A percentile compares a stretch with the other conserved stretches of the same genome.
These are phyloP conservation scores for Silene noctiflora DNA, from an alignment of 179 eudicot genomes.

Conservation along the genomic window DNA sequence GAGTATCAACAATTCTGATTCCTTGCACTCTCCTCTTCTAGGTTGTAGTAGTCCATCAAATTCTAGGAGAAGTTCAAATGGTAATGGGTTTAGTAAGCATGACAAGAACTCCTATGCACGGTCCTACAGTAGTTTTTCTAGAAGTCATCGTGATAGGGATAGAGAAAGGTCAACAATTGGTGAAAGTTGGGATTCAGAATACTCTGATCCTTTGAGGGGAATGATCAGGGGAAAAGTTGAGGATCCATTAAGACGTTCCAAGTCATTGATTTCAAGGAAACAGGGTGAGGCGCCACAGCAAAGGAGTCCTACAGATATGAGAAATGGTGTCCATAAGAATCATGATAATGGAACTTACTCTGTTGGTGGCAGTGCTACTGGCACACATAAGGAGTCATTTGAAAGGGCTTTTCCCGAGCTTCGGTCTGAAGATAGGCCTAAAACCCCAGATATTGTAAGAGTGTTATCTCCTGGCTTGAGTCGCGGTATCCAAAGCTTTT, in stretches of 20 bases:
- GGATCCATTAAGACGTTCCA: slow-evolving; percentile 59
- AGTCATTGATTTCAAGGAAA: slow-evolving; percentile 54
- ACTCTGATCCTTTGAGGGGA: slow-evolving; percentile 42
- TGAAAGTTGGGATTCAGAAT: slow-evolving; percentile 45
- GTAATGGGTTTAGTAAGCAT: slow-evolving; percentile 45
- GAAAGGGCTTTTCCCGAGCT: slow-evolving; percentile 72
- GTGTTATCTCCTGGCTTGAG: slow-evolving; percentile 70
- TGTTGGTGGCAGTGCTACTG: slow-evolving; percentile 26
- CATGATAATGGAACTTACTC: slow-evolving; percentile 28
- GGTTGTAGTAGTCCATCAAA: slow-evolving; percentile 55
- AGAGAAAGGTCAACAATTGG: slow-evolving; percentile 41
- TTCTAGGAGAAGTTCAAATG: slow-evolving; percentile 50
- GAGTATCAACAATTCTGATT: slow-evolving; percentile 33
- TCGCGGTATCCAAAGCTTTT: slow-evolving; percentile 46
- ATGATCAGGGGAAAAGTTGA: slow-evolving; percentile 41
- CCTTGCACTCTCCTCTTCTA: slow-evolving; percentile 38
- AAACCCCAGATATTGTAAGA: slow-evolving; percentile 47
- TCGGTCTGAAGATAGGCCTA: slow-evolving; percentile 59
- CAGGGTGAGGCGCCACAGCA: slow-evolving; percentile 40
- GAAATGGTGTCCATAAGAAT: slow-evolving; percentile 34
- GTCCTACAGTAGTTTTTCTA: slow-evolving; percentile 53
- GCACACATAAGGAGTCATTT: slow-evolving; percentile 50
- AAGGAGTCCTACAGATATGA: slow-evolving; percentile 35
- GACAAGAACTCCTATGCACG: slow-evolving; percentile 37
- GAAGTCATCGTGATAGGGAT: slow-evolving; percentile 56